Conservation (phyloP, 371 early-diverging fungal species). For the Actinomortierella ambigua region DNA sequence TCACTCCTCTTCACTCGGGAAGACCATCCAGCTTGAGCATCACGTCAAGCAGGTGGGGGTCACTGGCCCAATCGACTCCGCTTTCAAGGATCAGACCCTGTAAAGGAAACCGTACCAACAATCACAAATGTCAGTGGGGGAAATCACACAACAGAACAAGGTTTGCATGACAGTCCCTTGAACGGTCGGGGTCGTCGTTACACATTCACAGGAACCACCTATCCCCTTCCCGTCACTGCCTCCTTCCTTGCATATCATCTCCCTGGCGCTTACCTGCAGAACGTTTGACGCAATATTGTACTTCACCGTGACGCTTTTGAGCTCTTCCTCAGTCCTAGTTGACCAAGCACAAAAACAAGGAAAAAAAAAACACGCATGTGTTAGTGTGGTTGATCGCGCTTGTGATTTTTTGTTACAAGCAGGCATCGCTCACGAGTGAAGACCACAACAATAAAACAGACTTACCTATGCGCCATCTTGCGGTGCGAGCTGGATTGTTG, state of each 20-base stretch:
- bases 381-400: background rate
- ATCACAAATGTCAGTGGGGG: background rate
- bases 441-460: background rate
- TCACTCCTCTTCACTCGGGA: too few relatives aligned
- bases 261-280: conserved; percentile 19
- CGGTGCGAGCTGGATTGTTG: conserved; percentile 12
- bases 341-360: background rate
- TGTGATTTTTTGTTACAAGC: background rate
- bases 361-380: background rate
- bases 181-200: background rate
- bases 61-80: conserved; percentile 43
- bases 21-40: conserved; percentile 31
- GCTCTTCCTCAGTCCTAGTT: conserved; percentile 30
- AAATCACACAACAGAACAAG: background rate
- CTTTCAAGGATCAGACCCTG: conserved; percentile 47
- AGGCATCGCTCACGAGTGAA: background rate
- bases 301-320: conserved; percentile 29
- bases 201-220: conserved; percentile 4
- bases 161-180: too few relatives aligned
- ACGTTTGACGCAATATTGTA: conserved; percentile 36
- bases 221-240: background rate
- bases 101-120: background rate
- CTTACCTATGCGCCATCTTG: conserved; percentile 12
- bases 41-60: conserved; percentile 40
- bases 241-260: background rate